These are phyloP conservation scores for Solanum neorickii DNA, from an alignment of 257 asterid species.

Conservation along the genomic window DNA sequence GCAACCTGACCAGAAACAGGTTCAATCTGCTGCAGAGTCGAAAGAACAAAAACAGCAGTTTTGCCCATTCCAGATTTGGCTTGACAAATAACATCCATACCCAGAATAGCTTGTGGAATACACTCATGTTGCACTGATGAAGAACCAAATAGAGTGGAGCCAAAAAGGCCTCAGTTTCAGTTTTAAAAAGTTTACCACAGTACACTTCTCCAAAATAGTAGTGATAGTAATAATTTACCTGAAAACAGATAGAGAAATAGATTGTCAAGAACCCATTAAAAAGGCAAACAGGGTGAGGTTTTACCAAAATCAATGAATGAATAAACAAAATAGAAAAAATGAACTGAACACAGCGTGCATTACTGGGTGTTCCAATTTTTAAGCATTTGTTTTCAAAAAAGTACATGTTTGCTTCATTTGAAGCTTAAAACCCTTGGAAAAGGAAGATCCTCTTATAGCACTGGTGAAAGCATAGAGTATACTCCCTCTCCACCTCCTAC, in stretches of 20 bases:
- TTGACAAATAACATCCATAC: conserved; percentile 96
- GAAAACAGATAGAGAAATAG: conserved; percentile 6
- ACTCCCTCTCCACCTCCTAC: neutral
- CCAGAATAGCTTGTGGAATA: conserved; percentile 92
- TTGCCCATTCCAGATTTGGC: conserved; percentile 98
- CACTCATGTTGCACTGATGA: conserved; percentile 96
- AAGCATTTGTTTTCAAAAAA: neutral
- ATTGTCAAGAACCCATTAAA: neutral
- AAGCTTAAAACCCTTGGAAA: neutral
- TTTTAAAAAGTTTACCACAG: conserved; percentile 58
- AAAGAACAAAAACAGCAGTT: conserved; percentile 85
- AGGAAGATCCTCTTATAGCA: neutral
- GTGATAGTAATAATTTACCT: conserved; percentile 67
- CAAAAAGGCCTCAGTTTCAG: conserved; percentile 75
- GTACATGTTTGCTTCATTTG: neutral
- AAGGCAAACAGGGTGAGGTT: neutral
- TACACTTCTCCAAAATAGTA: conserved; percentile 67
- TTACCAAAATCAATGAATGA: neutral
- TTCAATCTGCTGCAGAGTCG: conserved; percentile 85
- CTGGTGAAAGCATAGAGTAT: neutral
- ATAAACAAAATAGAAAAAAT: neutral
- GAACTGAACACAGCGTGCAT: neutral
- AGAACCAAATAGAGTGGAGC: conserved; percentile 73
- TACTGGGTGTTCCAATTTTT: neutral
- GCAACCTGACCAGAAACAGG: conserved; percentile 87